Evolutionary conservation across 306 rosid genomes (phyloP), one percentile per base, ranked within the genome.

Genomic region (Chamaecrista fasciculata): DNA sequence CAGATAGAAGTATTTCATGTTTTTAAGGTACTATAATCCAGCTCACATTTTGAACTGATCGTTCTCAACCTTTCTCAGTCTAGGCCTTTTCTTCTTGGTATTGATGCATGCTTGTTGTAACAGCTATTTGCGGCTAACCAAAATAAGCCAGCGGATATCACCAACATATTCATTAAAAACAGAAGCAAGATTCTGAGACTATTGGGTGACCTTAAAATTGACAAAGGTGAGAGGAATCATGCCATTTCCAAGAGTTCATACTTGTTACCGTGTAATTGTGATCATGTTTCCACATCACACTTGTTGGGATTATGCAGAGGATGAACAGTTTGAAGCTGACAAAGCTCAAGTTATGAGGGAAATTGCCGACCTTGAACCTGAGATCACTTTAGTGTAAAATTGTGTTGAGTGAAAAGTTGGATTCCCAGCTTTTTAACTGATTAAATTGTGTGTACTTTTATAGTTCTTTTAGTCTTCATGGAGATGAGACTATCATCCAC

Each of bases 1-100:
- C 98, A 89, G 75, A 78, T 86, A 14, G 98, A 92, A 75, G 91
- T 96, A 72, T 92, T 92, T 77, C 98, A 92, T 77, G 93, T 89
- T 62, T 92, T 89, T 75, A 90, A 92, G 98, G 98, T 92, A 79
- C 28, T 21, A 19, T 55, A 69, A 49, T 66, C 62, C 6, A 48
- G 29, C 24, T 16, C 51, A 42, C 42, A 16, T 26, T 76, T 47
- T 71, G 28, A 75, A 64, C 49, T 62, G 16, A 29, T 64, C 46
- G 10, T 18, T 51, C 43, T 51, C 10, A 65, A 37, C 68, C 47
- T 39, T 65, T 48, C 21, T 33, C 47, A 8, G 55, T 43, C 40
- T 16, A 31, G 21, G 29, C 16, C 47, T 56, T 62, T 29, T 29
- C 25, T 68, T 63, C 33, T 56, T 36, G 71, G 11, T 33, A 39